Conservation (phyloP, 108 stramenopile species). For the Cylindrotheca fusiformis region DNA sequence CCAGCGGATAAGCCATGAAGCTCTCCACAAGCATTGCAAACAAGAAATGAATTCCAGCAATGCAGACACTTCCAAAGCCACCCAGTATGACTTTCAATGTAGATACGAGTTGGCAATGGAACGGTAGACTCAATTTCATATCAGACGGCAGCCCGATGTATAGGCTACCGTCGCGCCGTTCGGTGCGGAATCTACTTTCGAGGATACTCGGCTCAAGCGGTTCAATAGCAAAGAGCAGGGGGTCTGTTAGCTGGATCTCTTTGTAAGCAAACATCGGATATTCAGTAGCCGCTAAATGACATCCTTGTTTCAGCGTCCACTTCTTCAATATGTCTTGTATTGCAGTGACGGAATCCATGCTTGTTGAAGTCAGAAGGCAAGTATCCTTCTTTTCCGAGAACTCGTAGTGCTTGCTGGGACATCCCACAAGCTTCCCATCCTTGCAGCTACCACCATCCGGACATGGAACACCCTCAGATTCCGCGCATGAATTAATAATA, state of each 20-base stretch:
- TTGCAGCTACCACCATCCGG: conserved; percentile 16
- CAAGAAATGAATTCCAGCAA: neutral
- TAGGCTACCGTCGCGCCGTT: conserved; percentile 6
- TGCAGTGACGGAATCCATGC: neutral
- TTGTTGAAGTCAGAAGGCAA: conserved; percentile 6
- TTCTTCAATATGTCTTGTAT: conserved; percentile 5
- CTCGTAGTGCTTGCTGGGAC: conserved; percentile 11
- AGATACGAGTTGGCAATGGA: conserved; percentile 2
- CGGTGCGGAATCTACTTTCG: neutral
- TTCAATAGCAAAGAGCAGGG: neutral
- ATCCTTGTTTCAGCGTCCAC: conserved; percentile 7
- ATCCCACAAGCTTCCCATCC: conserved; percentile 18
- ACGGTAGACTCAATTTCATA: neutral
- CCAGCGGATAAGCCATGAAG: conserved; percentile 18
- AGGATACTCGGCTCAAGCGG: conserved; percentile 2
- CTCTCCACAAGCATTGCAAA: neutral
- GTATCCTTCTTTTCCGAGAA: neutral
- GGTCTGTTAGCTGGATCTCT: conserved; percentile 9
- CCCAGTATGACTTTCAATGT: neutral
- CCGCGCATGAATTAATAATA: neutral
- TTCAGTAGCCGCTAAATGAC: neutral
- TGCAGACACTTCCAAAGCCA: neutral
- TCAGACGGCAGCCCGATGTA: conserved; percentile 24
- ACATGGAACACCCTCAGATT: neutral
- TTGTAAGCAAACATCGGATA: conserved; percentile 11